Evolutionary conservation across 768 basidiomycete species (phyloP), one percentile per base, ranked within the genome.

Genomic region (Pleurotus eryngii): DNA sequence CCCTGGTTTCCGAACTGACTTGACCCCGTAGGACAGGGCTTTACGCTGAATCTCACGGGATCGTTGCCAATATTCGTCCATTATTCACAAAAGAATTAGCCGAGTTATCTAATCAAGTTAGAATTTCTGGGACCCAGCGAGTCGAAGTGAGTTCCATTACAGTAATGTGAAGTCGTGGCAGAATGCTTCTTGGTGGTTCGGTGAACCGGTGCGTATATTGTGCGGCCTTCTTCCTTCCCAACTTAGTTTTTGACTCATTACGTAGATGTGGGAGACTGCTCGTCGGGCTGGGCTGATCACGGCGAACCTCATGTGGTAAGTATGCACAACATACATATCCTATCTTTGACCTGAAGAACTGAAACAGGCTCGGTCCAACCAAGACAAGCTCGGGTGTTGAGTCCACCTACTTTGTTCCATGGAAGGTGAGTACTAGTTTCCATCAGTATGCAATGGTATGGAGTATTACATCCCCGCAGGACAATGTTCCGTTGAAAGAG

Each of bases 241-340:
- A 20, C 15, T 22, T 22, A 2, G 3, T 17, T 17, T 45, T 6
- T n/a, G 8, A 45, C n/a, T 1, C 42, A 6, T 3, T 22, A 17
- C n/a, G 11, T 57, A 94, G 91, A 87, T 96, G 77, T 97, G 95
- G 94, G 90, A 92, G 66, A 95, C 93, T 0, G 90, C 87, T 2
- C 80, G 76, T 57, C 86, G 83, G 58, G 84, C 86, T 5, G 87
- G 87, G 0, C 67, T 92, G 8, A 75, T 82, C 37, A 89, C 90
- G 3, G 94, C 92, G 0, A 94, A 95, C 63, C 76, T 94, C 45
- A 97, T 97, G 94, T 97, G 94, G 92, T 92, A 53, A 55, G 86
- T 75, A 26, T 11, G 9, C 20, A 17, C 8, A 7, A 45, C 42
- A 45, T 26, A 40, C 49, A 22, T 17, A 45, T 47, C 8, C 46